A percentile compares a stretch with the other conserved stretches of the same genome.
Conservation (phyloP, 768 basidiomycete species). For the Agrocybe praecox region DNA sequence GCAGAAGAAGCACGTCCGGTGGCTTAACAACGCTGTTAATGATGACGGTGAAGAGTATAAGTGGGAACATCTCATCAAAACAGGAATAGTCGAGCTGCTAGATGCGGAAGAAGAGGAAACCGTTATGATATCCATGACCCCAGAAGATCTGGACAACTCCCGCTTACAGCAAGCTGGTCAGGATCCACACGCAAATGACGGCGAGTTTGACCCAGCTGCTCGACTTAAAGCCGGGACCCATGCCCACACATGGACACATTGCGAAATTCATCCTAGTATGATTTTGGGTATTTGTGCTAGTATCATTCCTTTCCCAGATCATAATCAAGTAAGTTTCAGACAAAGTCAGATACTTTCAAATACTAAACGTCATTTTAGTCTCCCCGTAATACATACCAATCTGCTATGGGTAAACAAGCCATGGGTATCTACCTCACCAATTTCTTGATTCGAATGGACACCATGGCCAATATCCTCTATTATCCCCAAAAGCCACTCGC, state of each 20-base stretch:
- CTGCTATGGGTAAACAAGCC: constrained; percentile 99
- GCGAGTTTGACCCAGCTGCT: constrained; percentile 83
- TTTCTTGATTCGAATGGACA: constrained; percentile 98
- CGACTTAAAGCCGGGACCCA: constrained; percentile 84
- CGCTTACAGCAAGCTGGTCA: constrained; percentile 63
- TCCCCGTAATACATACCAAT: constrained; percentile 99
- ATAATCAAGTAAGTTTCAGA: constrained; percentile 80
- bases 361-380: constrained; percentile 54
- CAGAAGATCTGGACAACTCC: constrained; percentile 91
- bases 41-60: constrained; percentile 70
- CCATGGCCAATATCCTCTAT: constrained; percentile 99
- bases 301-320: constrained; percentile 99
- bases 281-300: constrained; percentile 98
- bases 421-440: constrained; percentile 99
- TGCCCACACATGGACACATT: constrained; percentile 96
- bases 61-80: constrained; percentile 85
- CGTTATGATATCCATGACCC: constrained; percentile 99
- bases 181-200: constrained; percentile 61
- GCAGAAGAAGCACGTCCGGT: constrained; percentile 82
- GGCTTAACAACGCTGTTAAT: constrained; percentile 59
- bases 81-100: constrained; percentile 89
- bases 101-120: constrained; percentile 99
- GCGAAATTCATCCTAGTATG: constrained; percentile 99
- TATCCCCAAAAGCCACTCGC: constrained; percentile 99
- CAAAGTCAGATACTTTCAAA: neutral